Conservation (phyloP, 306 rosid genomes). For the Amphicarpaea edgeworthii region DNA sequence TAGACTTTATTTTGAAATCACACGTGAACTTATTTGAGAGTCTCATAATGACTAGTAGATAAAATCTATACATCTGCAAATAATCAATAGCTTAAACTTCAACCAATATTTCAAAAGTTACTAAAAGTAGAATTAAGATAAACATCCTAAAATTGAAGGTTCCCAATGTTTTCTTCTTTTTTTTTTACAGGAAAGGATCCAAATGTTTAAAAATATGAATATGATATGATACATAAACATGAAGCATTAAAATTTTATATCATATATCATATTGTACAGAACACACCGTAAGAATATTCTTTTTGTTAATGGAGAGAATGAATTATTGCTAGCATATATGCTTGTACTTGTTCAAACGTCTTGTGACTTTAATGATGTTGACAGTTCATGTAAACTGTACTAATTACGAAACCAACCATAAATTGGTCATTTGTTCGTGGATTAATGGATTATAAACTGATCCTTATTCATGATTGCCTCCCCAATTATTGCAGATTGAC, state of each 20-base stretch:
- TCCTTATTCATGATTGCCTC: too few relatives aligned
- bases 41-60: neutral
- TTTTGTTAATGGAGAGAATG: constrained; percentile 14
- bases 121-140: constrained; percentile 5
- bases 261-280: neutral
- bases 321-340: constrained; percentile 39
- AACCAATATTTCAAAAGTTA: constrained; percentile 23
- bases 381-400: constrained; percentile 19
- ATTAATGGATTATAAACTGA: too few relatives aligned
- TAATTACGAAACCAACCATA: neutral
- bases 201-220: neutral
- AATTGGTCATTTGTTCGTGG: too few relatives aligned
- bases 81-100: constrained; percentile 2
- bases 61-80: neutral
- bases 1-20: constrained; percentile 4
- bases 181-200: too few relatives aligned
- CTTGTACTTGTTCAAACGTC: neutral
- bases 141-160: constrained; percentile 11
- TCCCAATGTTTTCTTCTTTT: constrained; percentile 17
- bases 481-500: too few relatives aligned
- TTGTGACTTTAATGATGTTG: constrained; percentile 36
- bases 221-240: neutral
- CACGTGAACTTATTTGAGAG: neutral
- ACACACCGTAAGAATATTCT: constrained; percentile 29
- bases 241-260: too few relatives aligned